phyloP scores from a whole-genome alignment of 441 rosid species.

The Bocquillonia castaneifolia region DNA sequence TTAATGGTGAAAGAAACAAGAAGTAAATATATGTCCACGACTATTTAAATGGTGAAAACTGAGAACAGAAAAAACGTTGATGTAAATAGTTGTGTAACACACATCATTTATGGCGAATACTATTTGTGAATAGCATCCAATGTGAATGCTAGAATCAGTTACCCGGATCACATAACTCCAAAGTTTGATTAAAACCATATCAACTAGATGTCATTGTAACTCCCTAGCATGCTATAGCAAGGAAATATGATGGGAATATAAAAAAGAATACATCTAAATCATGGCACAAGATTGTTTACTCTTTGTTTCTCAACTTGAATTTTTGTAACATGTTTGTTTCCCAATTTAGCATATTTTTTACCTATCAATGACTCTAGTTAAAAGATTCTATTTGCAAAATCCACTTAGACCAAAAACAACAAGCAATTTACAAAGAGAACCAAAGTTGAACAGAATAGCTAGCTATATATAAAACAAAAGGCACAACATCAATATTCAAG shows the following conservation, averaged over 20 bases:
- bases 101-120: too few relatives aligned
- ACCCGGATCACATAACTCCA: neutral
- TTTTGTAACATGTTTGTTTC: neutral
- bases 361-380: neutral
- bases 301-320: neutral
- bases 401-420: neutral
- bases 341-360: constrained; percentile 2
- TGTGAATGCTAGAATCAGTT: neutral
- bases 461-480: neutral
- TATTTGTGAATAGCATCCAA: neutral
- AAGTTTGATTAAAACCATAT: neutral
- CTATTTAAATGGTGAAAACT: neutral
- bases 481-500: constrained; percentile 3
- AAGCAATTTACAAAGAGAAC: constrained; percentile 9
- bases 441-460: constrained; percentile 9
- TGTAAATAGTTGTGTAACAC: too few relatives aligned
- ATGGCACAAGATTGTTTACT: neutral
- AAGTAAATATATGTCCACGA: neutral
- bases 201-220: neutral
- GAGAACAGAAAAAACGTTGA: neutral
- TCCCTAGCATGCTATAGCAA: neutral
- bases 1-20: too few relatives aligned
- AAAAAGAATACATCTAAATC: neutral
- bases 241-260: neutral
- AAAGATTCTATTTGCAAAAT: neutral